A percentile compares a stretch with the other conserved stretches of the same genome.
Conservation (phyloP, 75 land plant genomes). For the Larix kaempferi region DNA sequence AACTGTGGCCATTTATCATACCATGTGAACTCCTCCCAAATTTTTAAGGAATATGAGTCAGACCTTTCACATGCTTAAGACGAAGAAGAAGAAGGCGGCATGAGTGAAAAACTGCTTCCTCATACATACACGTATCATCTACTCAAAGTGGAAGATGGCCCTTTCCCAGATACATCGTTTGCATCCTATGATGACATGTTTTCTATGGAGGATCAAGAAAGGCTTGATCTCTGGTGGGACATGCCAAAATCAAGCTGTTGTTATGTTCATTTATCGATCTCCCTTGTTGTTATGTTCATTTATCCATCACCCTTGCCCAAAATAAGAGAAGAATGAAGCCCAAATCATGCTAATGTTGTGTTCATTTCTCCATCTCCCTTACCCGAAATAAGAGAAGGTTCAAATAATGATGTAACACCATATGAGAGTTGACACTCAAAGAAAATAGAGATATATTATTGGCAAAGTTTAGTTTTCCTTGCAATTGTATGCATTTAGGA, state of each 20-base stretch:
- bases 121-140: slow-evolving; percentile 12
- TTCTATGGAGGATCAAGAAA: slow-evolving; percentile 24
- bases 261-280: no score
- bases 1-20: slow-evolving; percentile 18
- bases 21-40: slow-evolving; percentile 26
- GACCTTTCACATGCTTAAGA: slow-evolving; percentile 22
- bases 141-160: slow-evolving; percentile 25
- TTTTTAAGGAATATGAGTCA: slow-evolving; percentile 22
- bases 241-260: slow-evolving; percentile 19
- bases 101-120: slow-evolving; percentile 10
- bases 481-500: background rate
- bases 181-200: slow-evolving; percentile 20
- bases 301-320: background rate
- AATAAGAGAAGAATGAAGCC: slow-evolving; percentile 4
- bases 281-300: background rate
- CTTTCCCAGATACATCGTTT: slow-evolving; percentile 9
- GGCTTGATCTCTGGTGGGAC: slow-evolving; percentile 18
- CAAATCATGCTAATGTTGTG: no score
- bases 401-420: background rate
- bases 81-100: slow-evolving; percentile 30
- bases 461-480: slow-evolving; percentile 1
- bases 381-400: no score
- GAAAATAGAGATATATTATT: background rate
- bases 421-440: no score
- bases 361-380: no score